phyloP scores from a whole-genome alignment of 2,329 filamentous ascomycete species.

The Pseudophaeomoniella oleicola region DNA sequence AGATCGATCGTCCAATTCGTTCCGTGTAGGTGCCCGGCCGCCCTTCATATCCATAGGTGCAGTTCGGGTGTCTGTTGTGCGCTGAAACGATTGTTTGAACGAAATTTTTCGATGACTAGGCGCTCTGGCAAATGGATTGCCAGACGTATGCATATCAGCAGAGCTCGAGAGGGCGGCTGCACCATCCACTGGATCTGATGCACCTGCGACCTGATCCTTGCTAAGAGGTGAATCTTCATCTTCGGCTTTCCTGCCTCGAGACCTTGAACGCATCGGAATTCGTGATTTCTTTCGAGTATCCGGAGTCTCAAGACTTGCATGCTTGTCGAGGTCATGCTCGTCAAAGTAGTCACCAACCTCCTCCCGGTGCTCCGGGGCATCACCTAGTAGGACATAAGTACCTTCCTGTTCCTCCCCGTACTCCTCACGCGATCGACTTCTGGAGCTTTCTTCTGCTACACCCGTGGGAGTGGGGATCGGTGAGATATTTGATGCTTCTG shows the following conservation, averaged over 20 bases:
- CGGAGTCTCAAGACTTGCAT: neutral
- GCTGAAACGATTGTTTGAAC: neutral
- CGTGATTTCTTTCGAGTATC: neutral
- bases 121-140: constrained; percentile 32
- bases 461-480: too few species aligned
- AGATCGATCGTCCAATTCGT: constrained; percentile 1
- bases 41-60: neutral
- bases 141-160: neutral
- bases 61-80: neutral
- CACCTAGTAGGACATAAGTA: constrained; percentile 1
- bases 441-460: too few species aligned
- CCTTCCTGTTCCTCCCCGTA: constrained; percentile 1
- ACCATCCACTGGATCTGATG: too few species aligned
- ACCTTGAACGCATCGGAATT: neutral
- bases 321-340: neutral
- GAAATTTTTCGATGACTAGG: constrained; percentile 13
- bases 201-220: neutral
- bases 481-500: too few species aligned
- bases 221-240: neutral
- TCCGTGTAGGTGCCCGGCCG: neutral
- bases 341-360: constrained; percentile 3
- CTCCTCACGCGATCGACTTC: constrained; percentile 1
- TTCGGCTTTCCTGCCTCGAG: neutral
- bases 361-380: constrained; percentile 3
- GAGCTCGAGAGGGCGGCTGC: neutral